Conservation (phyloP, 1,284 basidiomycete genomes). For the Anthracocystis setariae region DNA sequence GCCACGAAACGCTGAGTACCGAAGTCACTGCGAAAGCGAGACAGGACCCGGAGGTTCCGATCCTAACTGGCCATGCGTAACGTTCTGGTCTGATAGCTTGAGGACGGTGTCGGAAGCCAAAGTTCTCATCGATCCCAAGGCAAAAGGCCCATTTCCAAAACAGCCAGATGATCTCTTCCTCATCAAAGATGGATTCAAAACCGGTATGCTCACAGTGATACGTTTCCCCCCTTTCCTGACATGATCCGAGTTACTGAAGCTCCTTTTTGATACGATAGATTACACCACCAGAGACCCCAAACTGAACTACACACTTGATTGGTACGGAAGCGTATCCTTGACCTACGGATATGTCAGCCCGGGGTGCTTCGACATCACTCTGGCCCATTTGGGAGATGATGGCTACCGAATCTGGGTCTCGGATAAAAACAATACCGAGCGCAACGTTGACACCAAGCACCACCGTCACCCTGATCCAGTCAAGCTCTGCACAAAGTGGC, state of each 20-base stretch:
- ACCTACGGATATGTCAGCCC: conserved; percentile 8
- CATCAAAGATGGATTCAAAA: conserved; percentile 15
- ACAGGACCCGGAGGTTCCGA: background rate
- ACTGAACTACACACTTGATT: conserved; percentile 1
- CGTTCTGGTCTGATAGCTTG: conserved; percentile 8
- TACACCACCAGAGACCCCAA: conserved; percentile 18
- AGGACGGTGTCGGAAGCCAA: background rate
- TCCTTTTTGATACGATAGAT: background rate
- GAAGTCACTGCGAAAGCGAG: conserved; percentile 15
- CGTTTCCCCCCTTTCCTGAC: background rate
- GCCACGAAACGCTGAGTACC: conserved; percentile 16
- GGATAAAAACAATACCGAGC: conserved; percentile 12
- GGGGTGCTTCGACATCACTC: conserved; percentile 14
- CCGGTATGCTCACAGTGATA: conserved; percentile 5
- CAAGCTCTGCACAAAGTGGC: conserved; percentile 18
- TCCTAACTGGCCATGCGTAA: conserved; percentile 24
- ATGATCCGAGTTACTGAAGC: background rate
- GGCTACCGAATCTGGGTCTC: conserved; percentile 23
- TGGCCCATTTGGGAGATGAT: background rate
- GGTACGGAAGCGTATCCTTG: background rate
- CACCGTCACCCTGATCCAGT: background rate
- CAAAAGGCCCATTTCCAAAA: background rate
- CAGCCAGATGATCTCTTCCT: conserved; percentile 10
- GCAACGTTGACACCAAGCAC: conserved; percentile 6
- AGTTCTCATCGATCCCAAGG: background rate